Conservation (phyloP, 306 rosid genomes). For the Prunus dulcis region DNA sequence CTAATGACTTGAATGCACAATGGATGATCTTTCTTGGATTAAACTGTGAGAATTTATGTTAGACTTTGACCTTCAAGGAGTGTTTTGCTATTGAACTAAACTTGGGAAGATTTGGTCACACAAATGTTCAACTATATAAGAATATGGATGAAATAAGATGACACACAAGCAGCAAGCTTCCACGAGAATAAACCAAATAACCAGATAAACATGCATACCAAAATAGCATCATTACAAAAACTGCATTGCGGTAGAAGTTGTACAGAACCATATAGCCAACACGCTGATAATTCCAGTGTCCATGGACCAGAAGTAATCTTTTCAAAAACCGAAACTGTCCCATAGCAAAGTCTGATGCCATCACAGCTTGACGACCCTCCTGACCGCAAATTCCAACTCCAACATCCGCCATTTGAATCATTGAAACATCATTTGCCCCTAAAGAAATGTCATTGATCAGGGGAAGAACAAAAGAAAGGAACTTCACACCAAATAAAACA, state of each 20-base stretch:
- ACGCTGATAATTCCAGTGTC: slow-evolving; percentile 99
- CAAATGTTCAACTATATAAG: background rate
- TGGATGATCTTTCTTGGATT: background rate
- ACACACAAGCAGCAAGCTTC: background rate
- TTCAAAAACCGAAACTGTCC: slow-evolving; percentile 89
- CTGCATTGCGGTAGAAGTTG: slow-evolving; percentile 99
- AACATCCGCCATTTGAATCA: slow-evolving; percentile 99
- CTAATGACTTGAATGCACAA: background rate
- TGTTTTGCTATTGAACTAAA: background rate
- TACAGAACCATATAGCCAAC: slow-evolving; percentile 86
- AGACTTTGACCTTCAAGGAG: background rate
- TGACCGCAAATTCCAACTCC: slow-evolving; percentile 99
- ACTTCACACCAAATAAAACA: background rate
- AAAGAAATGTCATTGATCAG: slow-evolving; percentile 23
- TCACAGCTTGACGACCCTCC: slow-evolving; percentile 99
- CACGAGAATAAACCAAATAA: background rate
- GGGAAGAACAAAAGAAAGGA: background rate
- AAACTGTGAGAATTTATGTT: background rate
- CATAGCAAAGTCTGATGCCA: slow-evolving; percentile 99
- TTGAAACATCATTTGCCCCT: slow-evolving; percentile 99
- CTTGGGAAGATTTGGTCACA: background rate
- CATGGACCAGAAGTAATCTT: slow-evolving; percentile 88
- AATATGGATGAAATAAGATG: background rate
- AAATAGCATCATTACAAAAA: slow-evolving; percentile 91
- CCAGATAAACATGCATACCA: slow-evolving; percentile 54